Conservation (phyloP, 257 asterid genomes). For the Ajuga chamaepitys region DNA sequence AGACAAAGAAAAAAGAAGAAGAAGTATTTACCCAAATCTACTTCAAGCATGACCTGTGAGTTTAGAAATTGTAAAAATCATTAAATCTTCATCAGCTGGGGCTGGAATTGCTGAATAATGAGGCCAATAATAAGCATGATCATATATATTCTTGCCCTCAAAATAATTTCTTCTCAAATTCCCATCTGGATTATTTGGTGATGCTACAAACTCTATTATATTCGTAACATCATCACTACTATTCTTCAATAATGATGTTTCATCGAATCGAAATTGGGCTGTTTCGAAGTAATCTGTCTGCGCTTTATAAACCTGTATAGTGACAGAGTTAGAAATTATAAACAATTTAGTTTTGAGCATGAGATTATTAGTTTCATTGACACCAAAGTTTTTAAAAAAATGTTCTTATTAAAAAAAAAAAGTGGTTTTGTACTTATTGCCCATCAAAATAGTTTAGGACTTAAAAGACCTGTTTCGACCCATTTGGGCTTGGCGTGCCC, state of each 20-base stretch:
- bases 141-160: slow-evolving; percentile 35
- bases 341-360: no score
- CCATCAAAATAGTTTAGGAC: no score
- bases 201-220: slow-evolving; percentile 60
- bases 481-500: no score
- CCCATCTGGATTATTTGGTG: slow-evolving; percentile 76
- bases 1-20: background rate
- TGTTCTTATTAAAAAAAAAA: no score
- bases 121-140: slow-evolving; percentile 82
- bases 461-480: no score
- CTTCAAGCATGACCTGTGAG: slow-evolving; percentile 90
- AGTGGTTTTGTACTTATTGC: no score
- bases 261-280: slow-evolving; percentile 32
- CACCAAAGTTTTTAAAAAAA: no score
- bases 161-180: slow-evolving; percentile 29
- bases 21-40: slow-evolving; percentile 52
- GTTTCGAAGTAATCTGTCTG: slow-evolving; percentile 48
- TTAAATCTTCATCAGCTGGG: slow-evolving; percentile 59
- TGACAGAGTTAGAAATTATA: background rate
- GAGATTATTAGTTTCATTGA: no score
- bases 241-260: slow-evolving; percentile 26
- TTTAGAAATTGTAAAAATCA: slow-evolving; percentile 68
- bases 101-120: slow-evolving; percentile 62
- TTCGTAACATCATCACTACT: slow-evolving; percentile 8
- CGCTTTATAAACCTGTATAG: slow-evolving; percentile 27